Base-by-base conservation (phyloP, 1,284 basidiomycete species). In the Ustilago esculenta region DNA sequence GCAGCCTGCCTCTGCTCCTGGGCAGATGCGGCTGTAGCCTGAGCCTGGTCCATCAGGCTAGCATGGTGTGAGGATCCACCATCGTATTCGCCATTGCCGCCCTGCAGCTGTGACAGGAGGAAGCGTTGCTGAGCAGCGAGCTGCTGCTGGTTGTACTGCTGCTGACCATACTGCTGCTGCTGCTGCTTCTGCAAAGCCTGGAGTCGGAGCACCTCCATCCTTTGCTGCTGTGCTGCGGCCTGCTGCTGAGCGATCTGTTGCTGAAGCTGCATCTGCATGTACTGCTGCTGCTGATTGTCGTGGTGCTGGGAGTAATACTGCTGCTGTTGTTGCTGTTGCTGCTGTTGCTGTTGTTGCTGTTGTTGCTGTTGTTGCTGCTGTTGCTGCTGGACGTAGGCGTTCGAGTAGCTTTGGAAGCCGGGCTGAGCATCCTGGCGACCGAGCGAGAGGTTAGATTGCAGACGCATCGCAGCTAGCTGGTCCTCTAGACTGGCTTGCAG, bases 1-100 rank as follows among this genome's bases (percentile, higher is more conserved):
- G 73, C 75, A 9, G 75, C 75, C 35, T 75, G 70, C 25, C 73
- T 65, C 58, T 77, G 75, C 57, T 77, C 73, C 35, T 65, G 65
- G 7, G 66, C 72, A 11, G 57, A 57, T 17, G 66, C 50, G 34
- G 59, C 60, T 18, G 54, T 52, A 39, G 36, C 40, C 25, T 56
- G 51, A 18, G 49, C 60, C 40, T 49, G 51, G 36, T 44, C 56
- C 56, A 47, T 64, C 20, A 52, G 25, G 41, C 43, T 35, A 41
- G 42, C 45, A 5, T 63, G 54, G 12, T 50, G 42, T n/a, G 61
- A 70, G 4, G 56, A 64, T 15, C 58, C 72, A 18, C 49, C 46
- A 23, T 59, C 61, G 15, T 17, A 36, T 5, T 40, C 39, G 37
- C 27, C n/a, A 33, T 36, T 45, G 39, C 54, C 49, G 12, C 54